Base-by-base conservation (phyloP, 495 filamentous ascomycete genomes). In the Penicillium silybi region DNA sequence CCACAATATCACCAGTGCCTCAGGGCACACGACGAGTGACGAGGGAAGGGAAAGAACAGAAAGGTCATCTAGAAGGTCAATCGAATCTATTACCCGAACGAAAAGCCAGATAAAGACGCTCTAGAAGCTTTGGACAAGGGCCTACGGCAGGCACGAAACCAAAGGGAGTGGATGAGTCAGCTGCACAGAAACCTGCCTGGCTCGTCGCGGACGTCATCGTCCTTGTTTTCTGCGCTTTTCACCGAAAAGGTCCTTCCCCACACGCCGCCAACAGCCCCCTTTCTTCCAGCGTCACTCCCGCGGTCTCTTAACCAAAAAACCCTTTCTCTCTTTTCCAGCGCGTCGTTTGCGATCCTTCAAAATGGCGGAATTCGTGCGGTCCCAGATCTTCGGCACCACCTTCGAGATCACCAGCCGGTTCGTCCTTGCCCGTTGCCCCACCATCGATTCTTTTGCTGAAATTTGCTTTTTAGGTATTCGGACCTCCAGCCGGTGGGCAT, bases 381-480 rank as follows among this genome's bases (percentile, higher is more conserved):
- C 93, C 65, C 90, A 96, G 84, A 97, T 98, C 70, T 98, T 98
- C 67, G 95, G 93, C 70, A 97, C 95, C 45, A 97, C 93, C 56
- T 98, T 98, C 64, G 93, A 98, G 81, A 98, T 98, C 74, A 98
- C 93, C 55, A 97, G 92, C 79, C 86, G 93, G 92, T 96, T 82
- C 61, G 75, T 48, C 27, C 53, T 50, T 23, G 29, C 52, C 54
- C 52, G 22, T 41, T 41, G 32, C 51, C 48, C 57, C 22, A 22
- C 11, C 4, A 34, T 10, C 19, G 13, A 52, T 43, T 35, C 20
- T 42, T 51, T 47, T 27, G 48, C 57, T 61, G 45, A 61, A 13
- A 6, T 26, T 45, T 37, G 27, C 32, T 54, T 54, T 57, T 58
- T 60, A 95, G 92, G 73, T 97, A 98, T 69, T 92, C 95, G 40